These are phyloP conservation scores for Torulaspora maleeae DNA, from an alignment of 805 yeast species.

Conservation along the genomic window DNA sequence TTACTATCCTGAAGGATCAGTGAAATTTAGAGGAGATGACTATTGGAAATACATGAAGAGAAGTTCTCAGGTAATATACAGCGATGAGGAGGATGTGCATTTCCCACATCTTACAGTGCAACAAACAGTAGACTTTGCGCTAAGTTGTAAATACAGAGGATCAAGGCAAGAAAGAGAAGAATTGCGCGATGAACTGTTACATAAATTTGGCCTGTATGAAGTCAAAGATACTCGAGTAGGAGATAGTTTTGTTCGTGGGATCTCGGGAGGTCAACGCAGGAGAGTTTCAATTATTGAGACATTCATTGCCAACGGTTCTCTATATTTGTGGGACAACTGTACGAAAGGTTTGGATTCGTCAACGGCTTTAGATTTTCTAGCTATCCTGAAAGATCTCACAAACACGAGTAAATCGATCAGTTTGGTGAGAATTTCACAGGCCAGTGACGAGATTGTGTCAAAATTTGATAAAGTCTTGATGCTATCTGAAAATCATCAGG, in stretches of 20 bases:
- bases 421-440: slow-evolving; percentile 46
- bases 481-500: slow-evolving; percentile 46
- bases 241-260: slow-evolving; percentile 58
- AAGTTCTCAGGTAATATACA: slow-evolving; percentile 34
- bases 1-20: slow-evolving; percentile 23
- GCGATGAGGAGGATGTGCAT: slow-evolving; percentile 54
- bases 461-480: slow-evolving; percentile 46
- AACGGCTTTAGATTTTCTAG: slow-evolving; percentile 45
- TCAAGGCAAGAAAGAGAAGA: slow-evolving; percentile 27
- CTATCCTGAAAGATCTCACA: slow-evolving; percentile 43
- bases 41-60: slow-evolving; percentile 18
- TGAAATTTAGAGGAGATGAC: slow-evolving; percentile 24
- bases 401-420: slow-evolving; percentile 40
- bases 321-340: slow-evolving; percentile 52
- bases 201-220: slow-evolving; percentile 45
- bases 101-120: slow-evolving; percentile 53
- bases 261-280: slow-evolving; percentile 65
- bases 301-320: slow-evolving; percentile 42
- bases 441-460: slow-evolving; percentile 46
- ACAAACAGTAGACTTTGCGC: slow-evolving; percentile 53
- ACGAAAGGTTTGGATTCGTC: slow-evolving; percentile 50
- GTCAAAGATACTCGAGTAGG: slow-evolving; percentile 58
- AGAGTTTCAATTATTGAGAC: slow-evolving; percentile 62
- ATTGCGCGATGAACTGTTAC: slow-evolving; percentile 27
- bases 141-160: slow-evolving; percentile 40